A percentile compares a stretch with the other conserved stretches of the same genome.
Conservation (phyloP, 805 yeast genomes). For the Lipomyces oligophaga region DNA sequence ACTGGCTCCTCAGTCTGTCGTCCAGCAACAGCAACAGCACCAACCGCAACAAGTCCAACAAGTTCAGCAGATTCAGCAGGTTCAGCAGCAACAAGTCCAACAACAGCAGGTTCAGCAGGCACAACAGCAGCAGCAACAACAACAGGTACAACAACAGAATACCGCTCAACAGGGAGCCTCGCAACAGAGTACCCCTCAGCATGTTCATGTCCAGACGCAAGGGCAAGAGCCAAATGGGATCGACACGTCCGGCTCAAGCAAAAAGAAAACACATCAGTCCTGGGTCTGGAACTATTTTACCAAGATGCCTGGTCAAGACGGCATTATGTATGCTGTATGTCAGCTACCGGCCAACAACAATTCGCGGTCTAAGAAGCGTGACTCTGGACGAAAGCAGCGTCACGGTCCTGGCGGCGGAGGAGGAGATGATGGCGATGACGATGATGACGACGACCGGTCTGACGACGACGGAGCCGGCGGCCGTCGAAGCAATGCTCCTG, state of each 20-base stretch:
- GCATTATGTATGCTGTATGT: conserved; percentile 24
- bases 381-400: not conserved
- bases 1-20: conserved; percentile 13
- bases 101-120: not conserved
- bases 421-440: conserved; percentile 12
- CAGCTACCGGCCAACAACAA: conserved; percentile 10
- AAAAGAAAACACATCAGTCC: conserved; percentile 20
- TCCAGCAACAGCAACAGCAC: conserved; percentile 8
- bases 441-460: conserved; percentile 4
- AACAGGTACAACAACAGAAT: conserved; percentile 3
- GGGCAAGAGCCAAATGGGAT: conserved; percentile 7
- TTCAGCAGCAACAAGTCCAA: not conserved
- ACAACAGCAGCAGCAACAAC: conserved; percentile 2
- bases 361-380: conserved; percentile 2
- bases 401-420: conserved; percentile 7
- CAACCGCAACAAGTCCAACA: conserved; percentile 12
- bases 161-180: no score
- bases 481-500: not conserved
- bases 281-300: conserved; percentile 29
- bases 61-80: conserved; percentile 3
- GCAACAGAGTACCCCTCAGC: conserved; percentile 5
- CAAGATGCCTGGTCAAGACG: conserved; percentile 21
- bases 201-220: conserved; percentile 5
- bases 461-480: conserved; percentile 4
- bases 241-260: not conserved